Conservation (phyloP, 129 eudicot species). For the Ambrosia trifida region DNA sequence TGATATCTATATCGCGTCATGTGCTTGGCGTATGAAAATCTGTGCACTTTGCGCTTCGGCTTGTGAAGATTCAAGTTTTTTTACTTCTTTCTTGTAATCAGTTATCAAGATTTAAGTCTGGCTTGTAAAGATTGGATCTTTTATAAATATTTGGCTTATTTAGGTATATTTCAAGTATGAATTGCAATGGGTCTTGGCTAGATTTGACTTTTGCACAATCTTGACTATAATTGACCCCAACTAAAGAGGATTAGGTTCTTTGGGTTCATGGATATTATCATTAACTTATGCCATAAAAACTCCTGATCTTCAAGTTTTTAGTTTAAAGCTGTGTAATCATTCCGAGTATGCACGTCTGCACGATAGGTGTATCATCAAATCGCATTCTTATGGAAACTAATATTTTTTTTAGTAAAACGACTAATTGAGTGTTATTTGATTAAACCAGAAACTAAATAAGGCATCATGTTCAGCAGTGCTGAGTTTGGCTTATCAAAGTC, state of each 20-base stretch:
- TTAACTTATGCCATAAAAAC: neutral
- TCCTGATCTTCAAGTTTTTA: slow-evolving; percentile 7
- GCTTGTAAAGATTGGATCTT: slow-evolving; percentile 16
- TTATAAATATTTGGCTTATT: neutral
- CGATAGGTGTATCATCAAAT: neutral
- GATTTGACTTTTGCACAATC: slow-evolving; percentile 23
- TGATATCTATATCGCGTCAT: too few species aligned
- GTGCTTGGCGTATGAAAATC: too few species aligned
- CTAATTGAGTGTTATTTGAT: slow-evolving; percentile 9
- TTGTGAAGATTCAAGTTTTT: too few species aligned
- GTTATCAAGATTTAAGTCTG: slow-evolving; percentile 27
- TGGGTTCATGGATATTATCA: neutral
- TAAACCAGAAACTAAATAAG: slow-evolving; percentile 41
- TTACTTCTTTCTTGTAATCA: neutral
- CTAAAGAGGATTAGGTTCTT: neutral
- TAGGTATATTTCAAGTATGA: slow-evolving; percentile 7
- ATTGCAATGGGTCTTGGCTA: slow-evolving; percentile 1
- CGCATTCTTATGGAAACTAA: neutral
- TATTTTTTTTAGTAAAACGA: neutral
- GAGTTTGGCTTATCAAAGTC: slow-evolving; percentile 74
- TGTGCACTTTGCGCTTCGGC: too few species aligned
- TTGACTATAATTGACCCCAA: slow-evolving; percentile 2
- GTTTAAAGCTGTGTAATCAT: neutral
- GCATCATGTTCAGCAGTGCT: slow-evolving; percentile 46
- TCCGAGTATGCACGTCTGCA: neutral